Percentiles rank a stretch among this genome's conserved stretches.
Evolutionary conservation across 2,329 filamentous ascomycete genomes (phyloP).

Genomic region (Ophiostoma ips): DNA sequence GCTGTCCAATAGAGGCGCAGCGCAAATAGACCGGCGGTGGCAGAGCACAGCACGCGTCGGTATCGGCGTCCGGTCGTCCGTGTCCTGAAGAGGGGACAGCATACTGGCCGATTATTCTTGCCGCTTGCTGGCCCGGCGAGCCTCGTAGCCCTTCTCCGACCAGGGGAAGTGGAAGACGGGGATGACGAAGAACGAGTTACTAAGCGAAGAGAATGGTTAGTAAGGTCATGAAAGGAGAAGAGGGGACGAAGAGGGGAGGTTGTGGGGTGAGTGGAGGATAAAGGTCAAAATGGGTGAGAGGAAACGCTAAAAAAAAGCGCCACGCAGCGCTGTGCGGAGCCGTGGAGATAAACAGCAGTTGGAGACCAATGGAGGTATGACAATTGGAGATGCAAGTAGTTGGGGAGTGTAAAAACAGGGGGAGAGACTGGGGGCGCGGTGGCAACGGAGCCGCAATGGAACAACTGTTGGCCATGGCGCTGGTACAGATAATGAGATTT

Average conservation of each 20-base stretch:
- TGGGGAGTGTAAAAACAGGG: background rate
- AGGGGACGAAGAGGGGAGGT: background rate
- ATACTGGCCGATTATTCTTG: constrained; percentile 33
- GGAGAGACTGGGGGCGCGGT: too few species aligned
- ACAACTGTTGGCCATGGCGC: background rate
- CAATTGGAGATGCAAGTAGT: constrained; percentile 1
- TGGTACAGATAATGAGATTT: background rate
- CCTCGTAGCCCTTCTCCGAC: constrained; percentile 61
- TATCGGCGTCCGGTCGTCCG: too few species aligned
- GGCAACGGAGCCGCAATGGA: background rate
- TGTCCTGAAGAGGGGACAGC: constrained; percentile 17
- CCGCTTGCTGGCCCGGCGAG: constrained; percentile 24
- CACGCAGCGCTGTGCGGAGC: background rate
- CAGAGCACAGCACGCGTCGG: too few species aligned
- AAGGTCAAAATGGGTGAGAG: background rate
- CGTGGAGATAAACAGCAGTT: background rate
- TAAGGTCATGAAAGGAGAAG: background rate
- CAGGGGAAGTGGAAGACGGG: constrained; percentile 92
- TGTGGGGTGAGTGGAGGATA: background rate
- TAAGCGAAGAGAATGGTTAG: constrained; percentile 21
- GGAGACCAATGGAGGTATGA: background rate
- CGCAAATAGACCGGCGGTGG: too few species aligned
- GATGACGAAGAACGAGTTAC: constrained; percentile 79
- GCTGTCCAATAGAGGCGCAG: too few species aligned
- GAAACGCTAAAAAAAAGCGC: background rate